A percentile compares a stretch with the other conserved stretches of the same genome.
Conservation (phyloP, 2,329 filamentous ascomycete genomes). For the Cladosporium sp. region DNA sequence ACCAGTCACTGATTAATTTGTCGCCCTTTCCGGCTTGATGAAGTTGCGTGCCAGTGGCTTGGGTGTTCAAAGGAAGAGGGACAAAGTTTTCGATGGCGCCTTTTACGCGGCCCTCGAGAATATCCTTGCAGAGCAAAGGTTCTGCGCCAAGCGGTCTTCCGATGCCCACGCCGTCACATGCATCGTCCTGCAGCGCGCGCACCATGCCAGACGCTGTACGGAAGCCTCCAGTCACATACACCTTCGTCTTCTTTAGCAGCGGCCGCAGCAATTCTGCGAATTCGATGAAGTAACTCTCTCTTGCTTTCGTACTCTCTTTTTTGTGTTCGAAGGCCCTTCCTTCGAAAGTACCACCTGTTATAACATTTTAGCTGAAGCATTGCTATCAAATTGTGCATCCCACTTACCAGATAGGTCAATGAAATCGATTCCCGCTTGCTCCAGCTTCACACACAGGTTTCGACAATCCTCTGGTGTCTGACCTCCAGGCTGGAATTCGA, state of each 20-base stretch:
- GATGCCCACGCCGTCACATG: constrained; percentile 34
- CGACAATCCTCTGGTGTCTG: constrained; percentile 30
- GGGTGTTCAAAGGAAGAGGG: constrained; percentile 34
- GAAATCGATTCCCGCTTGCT: constrained; percentile 29
- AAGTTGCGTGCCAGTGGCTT: constrained; percentile 33
- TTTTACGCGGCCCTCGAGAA: constrained; percentile 29
- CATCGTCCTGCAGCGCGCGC: constrained; percentile 25
- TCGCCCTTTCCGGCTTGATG: constrained; percentile 33
- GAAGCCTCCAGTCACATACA: constrained; percentile 37
- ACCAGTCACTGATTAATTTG: constrained; percentile 34
- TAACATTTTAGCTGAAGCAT: not conserved
- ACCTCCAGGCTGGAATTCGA: constrained; percentile 34
- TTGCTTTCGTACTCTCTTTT: constrained; percentile 31
- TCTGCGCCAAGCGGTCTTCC: constrained; percentile 33
- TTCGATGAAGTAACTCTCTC: constrained; percentile 35
- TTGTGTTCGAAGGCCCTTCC: constrained; percentile 33
- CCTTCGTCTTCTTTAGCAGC: constrained; percentile 32
- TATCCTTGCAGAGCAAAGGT: constrained; percentile 33
- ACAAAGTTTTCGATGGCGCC: constrained; percentile 35
- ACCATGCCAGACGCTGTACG: constrained; percentile 33
- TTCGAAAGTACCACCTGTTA: constrained; percentile 55
- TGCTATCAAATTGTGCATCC: not conserved
- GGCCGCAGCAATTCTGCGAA: constrained; percentile 34
- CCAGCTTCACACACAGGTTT: constrained; percentile 30
- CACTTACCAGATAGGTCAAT: constrained; percentile 29